Conservation (phyloP, 768 basidiomycete species). For the Agaricus blazei region DNA sequence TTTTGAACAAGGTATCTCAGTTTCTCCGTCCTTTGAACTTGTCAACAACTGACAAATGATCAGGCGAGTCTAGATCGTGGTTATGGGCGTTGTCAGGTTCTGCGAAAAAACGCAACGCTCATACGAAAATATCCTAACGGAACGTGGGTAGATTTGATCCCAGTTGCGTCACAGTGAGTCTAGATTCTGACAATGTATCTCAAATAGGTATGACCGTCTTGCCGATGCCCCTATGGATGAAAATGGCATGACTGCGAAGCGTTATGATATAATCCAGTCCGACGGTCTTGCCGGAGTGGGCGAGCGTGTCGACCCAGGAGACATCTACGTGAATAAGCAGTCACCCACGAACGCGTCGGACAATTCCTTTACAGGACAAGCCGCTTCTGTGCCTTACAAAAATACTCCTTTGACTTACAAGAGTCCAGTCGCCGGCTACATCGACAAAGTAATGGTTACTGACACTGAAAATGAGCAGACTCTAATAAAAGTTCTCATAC, state of each 20-base stretch:
- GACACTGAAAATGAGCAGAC: conserved; percentile 97
- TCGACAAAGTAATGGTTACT: conserved; percentile 97
- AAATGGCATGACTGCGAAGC: conserved; percentile 72
- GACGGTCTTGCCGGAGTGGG: conserved; percentile 96
- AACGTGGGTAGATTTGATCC: conserved; percentile 58
- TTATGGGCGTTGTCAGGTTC: conserved; percentile 95
- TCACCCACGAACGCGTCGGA: conserved; percentile 92
- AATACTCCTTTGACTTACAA: conserved; percentile 93
- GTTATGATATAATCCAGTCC: conserved; percentile 85
- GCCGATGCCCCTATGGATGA: conserved; percentile 89
- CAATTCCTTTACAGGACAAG: conserved; percentile 82
- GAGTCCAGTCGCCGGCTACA: conserved; percentile 85
- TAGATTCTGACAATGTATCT: conserved; percentile 10
- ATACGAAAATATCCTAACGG: conserved; percentile 97
- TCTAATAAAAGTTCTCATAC: conserved; percentile 93
- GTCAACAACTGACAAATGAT: neutral
- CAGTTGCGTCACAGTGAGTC: conserved; percentile 2
- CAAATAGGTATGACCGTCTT: conserved; percentile 78
- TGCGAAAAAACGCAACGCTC: conserved; percentile 92
- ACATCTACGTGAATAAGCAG: conserved; percentile 97
- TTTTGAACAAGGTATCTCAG: conserved; percentile 75
- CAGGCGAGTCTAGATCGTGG: conserved; percentile 95
- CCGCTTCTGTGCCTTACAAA: conserved; percentile 81
- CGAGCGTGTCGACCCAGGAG: conserved; percentile 87
- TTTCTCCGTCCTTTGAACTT: neutral